phyloP scores from a whole-genome alignment of 352 stramenopile species.

The Phytophthora podocarpi region DNA sequence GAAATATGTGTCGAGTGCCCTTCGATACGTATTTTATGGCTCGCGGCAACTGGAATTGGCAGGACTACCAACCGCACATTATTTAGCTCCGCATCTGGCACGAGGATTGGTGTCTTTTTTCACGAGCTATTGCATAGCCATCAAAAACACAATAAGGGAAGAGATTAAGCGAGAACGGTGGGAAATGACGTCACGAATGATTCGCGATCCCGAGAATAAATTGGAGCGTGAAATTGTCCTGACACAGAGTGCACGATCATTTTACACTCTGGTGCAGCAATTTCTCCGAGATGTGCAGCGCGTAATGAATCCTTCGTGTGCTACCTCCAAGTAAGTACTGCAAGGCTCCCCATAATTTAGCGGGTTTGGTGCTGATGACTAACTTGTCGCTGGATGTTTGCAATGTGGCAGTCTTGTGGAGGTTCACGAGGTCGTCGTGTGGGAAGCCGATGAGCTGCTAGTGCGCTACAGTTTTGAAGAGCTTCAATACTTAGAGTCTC shows the following conservation, averaged over 20 bases:
- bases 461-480: constrained; percentile 65
- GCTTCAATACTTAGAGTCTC: constrained; percentile 62
- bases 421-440: constrained; percentile 64
- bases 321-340: constrained; percentile 63
- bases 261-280: constrained; percentile 84
- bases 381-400: constrained; percentile 5
- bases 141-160: constrained; percentile 69
- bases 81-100: constrained; percentile 69
- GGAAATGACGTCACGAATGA: constrained; percentile 74
- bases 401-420: constrained; percentile 47
- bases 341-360: not conserved
- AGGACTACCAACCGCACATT: constrained; percentile 74
- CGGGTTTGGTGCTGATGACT: not conserved
- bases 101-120: constrained; percentile 65
- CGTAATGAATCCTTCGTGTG: constrained; percentile 81
- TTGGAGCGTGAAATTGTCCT: constrained; percentile 78
- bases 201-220: constrained; percentile 74
- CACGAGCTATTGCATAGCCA: constrained; percentile 65
- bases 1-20: constrained; percentile 73
- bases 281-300: constrained; percentile 79
- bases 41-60: constrained; percentile 79
- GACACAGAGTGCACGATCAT: constrained; percentile 75
- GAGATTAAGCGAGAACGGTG: constrained; percentile 87
- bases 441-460: constrained; percentile 64
- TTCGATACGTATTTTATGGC: constrained; percentile 85